These are phyloP conservation scores for Syzygium aqueum DNA, from an alignment of 345 rosid species.

Conservation along the genomic window DNA sequence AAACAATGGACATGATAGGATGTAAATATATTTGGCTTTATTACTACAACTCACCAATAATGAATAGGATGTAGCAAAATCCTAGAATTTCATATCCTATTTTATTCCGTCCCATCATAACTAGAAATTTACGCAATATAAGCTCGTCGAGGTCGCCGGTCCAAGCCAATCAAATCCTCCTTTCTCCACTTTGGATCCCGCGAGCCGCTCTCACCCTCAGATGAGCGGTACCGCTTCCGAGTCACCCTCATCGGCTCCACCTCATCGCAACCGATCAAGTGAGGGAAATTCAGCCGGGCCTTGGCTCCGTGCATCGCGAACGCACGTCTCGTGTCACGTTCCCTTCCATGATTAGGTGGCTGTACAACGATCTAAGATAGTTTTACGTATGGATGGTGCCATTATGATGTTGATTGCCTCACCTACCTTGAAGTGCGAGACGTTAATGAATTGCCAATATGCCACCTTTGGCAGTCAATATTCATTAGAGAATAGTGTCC, in stretches of 20 bases:
- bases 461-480: neutral
- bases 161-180: neutral
- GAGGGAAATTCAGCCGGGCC: slow-evolving; percentile 7
- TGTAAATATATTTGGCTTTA: too few relatives aligned
- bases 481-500: too few relatives aligned
- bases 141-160: neutral
- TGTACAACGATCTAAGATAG: too few relatives aligned
- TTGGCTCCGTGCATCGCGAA: neutral
- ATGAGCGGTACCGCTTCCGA: neutral
- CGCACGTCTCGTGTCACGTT: neutral
- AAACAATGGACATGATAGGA: too few relatives aligned
- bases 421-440: neutral
- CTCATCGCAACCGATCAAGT: neutral
- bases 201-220: neutral
- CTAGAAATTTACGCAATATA: neutral
- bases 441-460: neutral
- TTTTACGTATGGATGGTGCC: neutral
- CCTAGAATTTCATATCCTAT: too few relatives aligned
- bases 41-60: too few relatives aligned
- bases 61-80: too few relatives aligned
- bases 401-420: neutral
- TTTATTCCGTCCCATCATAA: too few relatives aligned
- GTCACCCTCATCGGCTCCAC: slow-evolving; percentile 1
- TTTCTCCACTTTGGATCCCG: neutral
- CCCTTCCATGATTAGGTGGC: neutral